Conservation (phyloP, 108 stramenopile genomes). For the Aurantiochytrium sp. region DNA sequence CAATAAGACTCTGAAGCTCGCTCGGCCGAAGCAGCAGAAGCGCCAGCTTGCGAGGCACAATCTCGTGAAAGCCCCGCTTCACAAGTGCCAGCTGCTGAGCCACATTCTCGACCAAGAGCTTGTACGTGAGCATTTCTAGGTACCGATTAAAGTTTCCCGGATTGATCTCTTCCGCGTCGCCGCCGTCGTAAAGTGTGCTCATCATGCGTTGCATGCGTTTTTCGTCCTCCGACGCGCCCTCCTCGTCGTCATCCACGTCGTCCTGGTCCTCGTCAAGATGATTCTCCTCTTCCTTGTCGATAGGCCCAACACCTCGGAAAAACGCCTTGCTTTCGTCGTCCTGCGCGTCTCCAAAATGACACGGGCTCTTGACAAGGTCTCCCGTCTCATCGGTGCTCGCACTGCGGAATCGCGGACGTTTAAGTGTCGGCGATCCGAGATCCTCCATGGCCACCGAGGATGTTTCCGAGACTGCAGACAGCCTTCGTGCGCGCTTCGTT, state of each 20-base stretch:
- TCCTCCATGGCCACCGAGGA: too few species aligned
- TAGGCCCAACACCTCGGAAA: too few species aligned
- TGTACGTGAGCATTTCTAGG: background rate
- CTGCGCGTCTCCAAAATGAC: too few species aligned
- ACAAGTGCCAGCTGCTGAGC: background rate
- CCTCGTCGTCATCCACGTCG: background rate
- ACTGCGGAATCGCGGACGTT: too few species aligned
- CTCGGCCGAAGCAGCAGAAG: background rate
- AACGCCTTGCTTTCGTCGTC: too few species aligned
- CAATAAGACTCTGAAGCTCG: background rate
- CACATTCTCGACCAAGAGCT: slow-evolving; percentile 11
- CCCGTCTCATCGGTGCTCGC: too few species aligned
- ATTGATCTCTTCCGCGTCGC: background rate
- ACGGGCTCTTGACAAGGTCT: too few species aligned
- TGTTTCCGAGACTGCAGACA: too few species aligned
- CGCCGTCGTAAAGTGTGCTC: background rate
- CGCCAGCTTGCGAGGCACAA: background rate
- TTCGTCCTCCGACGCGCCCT: background rate
- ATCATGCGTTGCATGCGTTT: slow-evolving; percentile 3
- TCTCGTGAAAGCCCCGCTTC: slow-evolving; percentile 5
- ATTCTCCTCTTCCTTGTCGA: too few species aligned
- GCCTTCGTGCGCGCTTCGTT: too few species aligned
- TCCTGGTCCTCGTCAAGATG: background rate
- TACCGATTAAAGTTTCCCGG: background rate
- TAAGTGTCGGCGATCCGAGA: too few species aligned